phyloP scores from a whole-genome alignment of 2,329 filamentous ascomycete species.

The Xylariaceae sp. region DNA sequence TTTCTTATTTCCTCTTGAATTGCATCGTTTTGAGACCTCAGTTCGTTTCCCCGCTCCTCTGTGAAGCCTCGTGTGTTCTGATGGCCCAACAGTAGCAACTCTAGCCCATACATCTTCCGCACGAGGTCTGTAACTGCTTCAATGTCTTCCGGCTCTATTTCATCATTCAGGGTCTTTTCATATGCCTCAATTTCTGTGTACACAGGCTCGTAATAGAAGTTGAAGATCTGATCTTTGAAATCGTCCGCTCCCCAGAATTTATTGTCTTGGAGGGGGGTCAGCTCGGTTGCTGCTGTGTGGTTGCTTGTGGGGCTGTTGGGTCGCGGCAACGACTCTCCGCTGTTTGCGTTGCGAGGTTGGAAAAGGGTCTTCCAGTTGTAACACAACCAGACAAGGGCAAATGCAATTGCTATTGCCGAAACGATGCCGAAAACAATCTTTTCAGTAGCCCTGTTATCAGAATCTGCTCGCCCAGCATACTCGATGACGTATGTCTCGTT shows the following conservation, averaged over 20 bases:
- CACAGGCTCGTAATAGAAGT: not conserved
- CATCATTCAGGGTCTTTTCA: not conserved
- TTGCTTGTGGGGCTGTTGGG: too few relatives aligned
- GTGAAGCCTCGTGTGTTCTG: not conserved
- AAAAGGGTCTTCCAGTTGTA: not conserved
- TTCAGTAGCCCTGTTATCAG: not conserved
- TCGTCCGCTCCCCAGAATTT: not conserved
- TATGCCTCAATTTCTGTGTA: not conserved
- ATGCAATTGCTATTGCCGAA: not conserved
- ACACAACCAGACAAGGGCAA: not conserved
- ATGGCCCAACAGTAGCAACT: not conserved
- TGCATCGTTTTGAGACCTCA: not conserved
- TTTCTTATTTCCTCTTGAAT: too few relatives aligned
- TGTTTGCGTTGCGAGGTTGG: not conserved
- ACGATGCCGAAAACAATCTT: not conserved
- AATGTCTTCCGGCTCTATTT: not conserved
- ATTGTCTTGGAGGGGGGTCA: not conserved
- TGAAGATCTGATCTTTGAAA: not conserved
- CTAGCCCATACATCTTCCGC: not conserved
- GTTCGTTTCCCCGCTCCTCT: not conserved
- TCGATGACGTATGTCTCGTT: not conserved
- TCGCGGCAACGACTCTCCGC: not conserved
- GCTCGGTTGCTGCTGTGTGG: not conserved
- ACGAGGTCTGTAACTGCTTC: not conserved
- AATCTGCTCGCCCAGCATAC: not conserved